A percentile compares a stretch with the other conserved stretches of the same genome.
Conservation (phyloP, 2,329 filamentous ascomycete species). For the Aspergillus brunneoviolaceus region DNA sequence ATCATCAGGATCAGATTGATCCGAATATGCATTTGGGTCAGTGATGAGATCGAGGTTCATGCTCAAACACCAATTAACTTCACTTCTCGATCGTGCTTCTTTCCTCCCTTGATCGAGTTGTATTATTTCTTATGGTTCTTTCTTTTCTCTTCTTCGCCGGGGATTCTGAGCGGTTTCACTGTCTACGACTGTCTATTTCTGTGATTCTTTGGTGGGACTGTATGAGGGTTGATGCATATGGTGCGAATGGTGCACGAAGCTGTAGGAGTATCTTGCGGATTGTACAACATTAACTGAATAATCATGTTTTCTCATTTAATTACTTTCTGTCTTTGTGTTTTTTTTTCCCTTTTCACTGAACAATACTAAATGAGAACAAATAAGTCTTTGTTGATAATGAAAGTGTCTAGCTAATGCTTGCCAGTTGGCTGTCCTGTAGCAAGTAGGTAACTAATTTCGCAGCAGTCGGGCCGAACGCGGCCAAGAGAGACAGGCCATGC, state of each 20-base stretch:
- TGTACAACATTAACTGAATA: background rate
- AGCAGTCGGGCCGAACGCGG: slow-evolving; percentile 4
- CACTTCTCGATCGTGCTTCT: background rate
- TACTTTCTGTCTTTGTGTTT: background rate
- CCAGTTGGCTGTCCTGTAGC: background rate
- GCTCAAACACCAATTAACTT: background rate
- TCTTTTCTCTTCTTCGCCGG: background rate
- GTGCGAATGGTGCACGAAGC: background rate
- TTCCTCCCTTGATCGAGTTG: background rate
- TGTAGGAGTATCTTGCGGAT: slow-evolving; percentile 1
- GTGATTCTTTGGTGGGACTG: background rate
- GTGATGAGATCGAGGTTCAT: slow-evolving; percentile 13
- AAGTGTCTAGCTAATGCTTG: background rate
- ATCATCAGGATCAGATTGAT: slow-evolving; percentile 35
- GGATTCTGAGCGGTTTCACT: slow-evolving; percentile 1
- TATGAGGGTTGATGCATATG: background rate
- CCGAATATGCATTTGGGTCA: slow-evolving; percentile 38
- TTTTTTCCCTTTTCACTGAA: too few species aligned
- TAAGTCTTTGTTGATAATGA: background rate
- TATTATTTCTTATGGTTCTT: background rate
- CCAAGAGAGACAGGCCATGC: background rate
- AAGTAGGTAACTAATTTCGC: background rate
- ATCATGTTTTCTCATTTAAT: background rate
- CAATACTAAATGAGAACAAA: background rate
- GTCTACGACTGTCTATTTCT: background rate